Percentiles rank a stretch among this genome's conserved stretches.
phyloP scores from a whole-genome alignment of 2,329 filamentous ascomycete genomes.

The Colletotrichum siamense region DNA sequence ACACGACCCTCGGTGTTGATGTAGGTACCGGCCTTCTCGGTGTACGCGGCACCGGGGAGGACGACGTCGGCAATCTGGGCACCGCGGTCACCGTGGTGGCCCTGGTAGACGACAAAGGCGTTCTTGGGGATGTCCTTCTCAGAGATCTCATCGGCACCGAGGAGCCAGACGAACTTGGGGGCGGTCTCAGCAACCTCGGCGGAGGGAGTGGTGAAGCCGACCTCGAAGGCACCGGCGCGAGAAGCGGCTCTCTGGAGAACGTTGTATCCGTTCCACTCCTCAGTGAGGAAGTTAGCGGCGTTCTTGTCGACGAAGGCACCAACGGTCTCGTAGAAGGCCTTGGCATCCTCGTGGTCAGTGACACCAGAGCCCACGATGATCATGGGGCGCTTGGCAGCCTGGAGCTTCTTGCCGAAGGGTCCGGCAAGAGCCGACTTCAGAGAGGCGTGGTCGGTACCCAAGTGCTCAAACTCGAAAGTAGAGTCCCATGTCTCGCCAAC shows the following conservation, averaged over 20 bases:
- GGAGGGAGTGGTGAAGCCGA: constrained; percentile 91
- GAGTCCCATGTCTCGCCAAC: constrained; percentile 92
- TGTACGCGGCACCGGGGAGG: constrained; percentile 93
- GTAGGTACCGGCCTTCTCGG: constrained; percentile 94
- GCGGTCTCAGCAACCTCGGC: constrained; percentile 80
- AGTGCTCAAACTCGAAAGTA: constrained; percentile 93
- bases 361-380: constrained; percentile 94
- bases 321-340: constrained; percentile 90
- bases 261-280: constrained; percentile 98
- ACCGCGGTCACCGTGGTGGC: constrained; percentile 94
- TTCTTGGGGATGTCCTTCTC: constrained; percentile 90
- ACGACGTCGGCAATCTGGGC: constrained; percentile 93
- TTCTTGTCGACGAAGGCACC: constrained; percentile 94
- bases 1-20: constrained; percentile 98
- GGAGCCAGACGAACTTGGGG: constrained; percentile 95
- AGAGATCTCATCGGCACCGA: constrained; percentile 91
- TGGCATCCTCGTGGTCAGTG: constrained; percentile 88
- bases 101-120: constrained; percentile 97
- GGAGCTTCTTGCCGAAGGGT: constrained; percentile 90
- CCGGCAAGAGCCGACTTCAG: constrained; percentile 87
- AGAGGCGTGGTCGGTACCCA: constrained; percentile 78
- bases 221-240: constrained; percentile 90
- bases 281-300: constrained; percentile 82
- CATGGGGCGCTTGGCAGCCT: constrained; percentile 89
- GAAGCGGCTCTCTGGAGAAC: constrained; percentile 94